Evolutionary conservation across 1,284 basidiomycete genomes (phyloP).

Genomic region (Salmacisia buchloeana): DNA sequence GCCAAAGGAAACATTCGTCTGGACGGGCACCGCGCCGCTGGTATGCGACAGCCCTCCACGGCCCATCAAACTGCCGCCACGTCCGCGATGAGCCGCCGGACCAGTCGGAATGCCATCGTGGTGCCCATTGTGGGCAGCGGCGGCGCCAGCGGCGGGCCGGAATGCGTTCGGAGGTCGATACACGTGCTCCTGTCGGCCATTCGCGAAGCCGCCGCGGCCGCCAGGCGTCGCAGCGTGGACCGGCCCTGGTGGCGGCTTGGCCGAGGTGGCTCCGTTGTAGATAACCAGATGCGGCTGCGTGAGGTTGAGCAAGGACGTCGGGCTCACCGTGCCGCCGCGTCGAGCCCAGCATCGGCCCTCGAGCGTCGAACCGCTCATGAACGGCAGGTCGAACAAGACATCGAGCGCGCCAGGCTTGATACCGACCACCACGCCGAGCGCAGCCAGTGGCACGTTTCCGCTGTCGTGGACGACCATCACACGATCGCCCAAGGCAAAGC

Average conservation of each 20-base stretch:
- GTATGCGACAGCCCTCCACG: not conserved
- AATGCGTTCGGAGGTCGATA: constrained; percentile 3
- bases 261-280: not conserved
- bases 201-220: not conserved
- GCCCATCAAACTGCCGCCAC: too few species aligned
- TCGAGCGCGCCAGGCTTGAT: constrained; percentile 76
- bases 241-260: not conserved
- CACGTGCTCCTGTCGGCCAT: not conserved
- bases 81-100: too few species aligned
- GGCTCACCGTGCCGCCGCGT: constrained; percentile 32
- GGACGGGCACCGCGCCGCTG: not conserved
- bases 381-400: constrained; percentile 92
- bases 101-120: not conserved
- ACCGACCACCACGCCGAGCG: constrained; percentile 89
- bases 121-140: not conserved
- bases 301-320: constrained; percentile 42
- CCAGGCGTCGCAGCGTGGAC: not conserved
- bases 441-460: constrained; percentile 83
- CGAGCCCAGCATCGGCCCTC: constrained; percentile 56
- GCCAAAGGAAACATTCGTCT: not conserved
- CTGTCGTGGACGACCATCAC: constrained; percentile 89
- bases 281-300: constrained; percentile 41
- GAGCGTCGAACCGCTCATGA: constrained; percentile 84
- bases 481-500: constrained; percentile 86
- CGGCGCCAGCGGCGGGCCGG: not conserved